Evolutionary conservation across 306 rosid species (phyloP).

Genomic region (Prunus fruticosa): DNA sequence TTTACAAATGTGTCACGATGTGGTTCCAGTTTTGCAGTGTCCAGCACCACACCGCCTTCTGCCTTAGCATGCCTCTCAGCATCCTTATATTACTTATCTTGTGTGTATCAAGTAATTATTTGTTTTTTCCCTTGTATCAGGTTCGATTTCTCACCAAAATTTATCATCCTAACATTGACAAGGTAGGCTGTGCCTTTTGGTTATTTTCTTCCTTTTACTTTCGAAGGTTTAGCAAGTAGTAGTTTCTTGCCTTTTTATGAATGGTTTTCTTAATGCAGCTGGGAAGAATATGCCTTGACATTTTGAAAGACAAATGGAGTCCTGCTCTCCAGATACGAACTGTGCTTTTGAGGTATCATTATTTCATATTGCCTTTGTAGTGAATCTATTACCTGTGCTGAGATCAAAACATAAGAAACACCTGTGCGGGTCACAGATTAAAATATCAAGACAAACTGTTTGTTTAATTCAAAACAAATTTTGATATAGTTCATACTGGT

Average conservation of each 20-base stretch:
- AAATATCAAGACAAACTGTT: not conserved
- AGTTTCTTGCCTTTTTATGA: conserved; percentile 12
- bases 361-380: not conserved
- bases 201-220: not conserved
- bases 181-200: conserved; percentile 43
- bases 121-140: conserved; percentile 37
- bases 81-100: conserved; percentile 8
- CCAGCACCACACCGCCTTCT: not conserved
- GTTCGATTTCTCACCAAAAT: conserved; percentile 95
- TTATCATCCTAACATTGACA: conserved; percentile 96
- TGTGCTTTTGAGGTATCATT: conserved; percentile 76
- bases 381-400: not conserved
- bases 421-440: not conserved
- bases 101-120: conserved; percentile 7
- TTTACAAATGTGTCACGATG: not conserved
- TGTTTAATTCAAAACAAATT: not conserved
- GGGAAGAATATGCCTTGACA: conserved; percentile 91
- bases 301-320: conserved; percentile 91
- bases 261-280: conserved; percentile 44
- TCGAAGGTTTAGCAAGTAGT: not conserved
- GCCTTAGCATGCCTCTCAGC: not conserved
- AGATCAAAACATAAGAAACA: not conserved
- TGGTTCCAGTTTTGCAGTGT: not conserved
- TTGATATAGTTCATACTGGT: not conserved
- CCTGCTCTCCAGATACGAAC: conserved; percentile 93